Evolutionary conservation across 345 rosid species (phyloP), one percentile per base, ranked within the genome.

Genomic region (Excoecaria agallocha): DNA sequence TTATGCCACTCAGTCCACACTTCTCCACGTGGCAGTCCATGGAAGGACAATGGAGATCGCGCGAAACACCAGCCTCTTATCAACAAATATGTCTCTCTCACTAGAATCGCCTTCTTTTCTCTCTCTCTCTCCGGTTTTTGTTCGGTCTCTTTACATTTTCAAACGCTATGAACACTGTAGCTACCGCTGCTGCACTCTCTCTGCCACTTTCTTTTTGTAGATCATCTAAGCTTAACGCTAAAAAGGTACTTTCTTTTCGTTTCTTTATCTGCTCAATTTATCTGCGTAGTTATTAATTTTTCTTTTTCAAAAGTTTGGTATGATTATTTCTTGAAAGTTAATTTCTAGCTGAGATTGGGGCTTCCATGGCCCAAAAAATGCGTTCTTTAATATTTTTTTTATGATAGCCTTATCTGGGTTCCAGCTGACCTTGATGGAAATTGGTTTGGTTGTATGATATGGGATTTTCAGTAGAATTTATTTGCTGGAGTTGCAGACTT

Each of bases 1-100:
- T 71, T 3, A 16, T 3, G 35, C 71, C 49, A 12, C 1, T 0
- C 16, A 11, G 59, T 71, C 80, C 79, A 73, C 72, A 69, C 61
- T 9, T 51, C 0, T 80, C 85, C 96, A 94, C 92, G 87, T 92
- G 99, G 87, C 96, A 74, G 3, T 4, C 66, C 35, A 1, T 72
- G 78, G 93, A 63, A 89, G 98, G 98, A 69, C 78, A 80, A 30
- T 76, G 72, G 68, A 87, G 98, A 94, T 94, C 87, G 89, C 97
- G 87, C 76, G 80, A 16, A 81, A 77, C 74, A 59, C 86, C 76
- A 64, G 45, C 85, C 89, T 82, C 97, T 94, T 94, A 92, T 94
- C 99, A 78, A 78, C 88, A 86, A 77, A 68, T 58, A 56, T 52
- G 35, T 39, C 49, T 79, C 62, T 45, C 76, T 75, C 74, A 10